A percentile compares a stretch with the other conserved stretches of the same genome.
Conservation (phyloP, 2,329 filamentous ascomycete species). For the Cladophialophora psammophila region DNA sequence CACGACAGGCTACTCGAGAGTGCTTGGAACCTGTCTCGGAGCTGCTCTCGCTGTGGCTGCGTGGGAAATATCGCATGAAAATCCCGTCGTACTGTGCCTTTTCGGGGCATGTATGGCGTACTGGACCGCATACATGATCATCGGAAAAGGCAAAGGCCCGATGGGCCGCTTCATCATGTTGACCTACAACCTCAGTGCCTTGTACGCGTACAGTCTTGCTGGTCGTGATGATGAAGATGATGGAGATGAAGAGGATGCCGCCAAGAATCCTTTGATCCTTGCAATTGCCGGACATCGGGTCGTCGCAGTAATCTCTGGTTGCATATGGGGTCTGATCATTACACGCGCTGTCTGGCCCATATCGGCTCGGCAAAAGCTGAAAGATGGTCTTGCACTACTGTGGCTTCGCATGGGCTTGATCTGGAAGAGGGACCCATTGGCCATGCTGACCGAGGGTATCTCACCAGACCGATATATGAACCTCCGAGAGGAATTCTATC, state of each 20-base stretch:
- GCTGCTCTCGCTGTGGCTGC: slow-evolving; percentile 75
- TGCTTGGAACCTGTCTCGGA: slow-evolving; percentile 84
- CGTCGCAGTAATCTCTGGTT: slow-evolving; percentile 82
- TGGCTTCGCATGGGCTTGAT: slow-evolving; percentile 95
- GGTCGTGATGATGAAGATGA: slow-evolving; percentile 76
- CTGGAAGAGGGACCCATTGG: slow-evolving; percentile 92
- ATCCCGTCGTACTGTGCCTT: slow-evolving; percentile 76
- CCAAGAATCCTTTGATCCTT: slow-evolving; percentile 80
- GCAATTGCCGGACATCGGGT: slow-evolving; percentile 90
- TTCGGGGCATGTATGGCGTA: slow-evolving; percentile 83
- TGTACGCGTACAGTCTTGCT: slow-evolving; percentile 91
- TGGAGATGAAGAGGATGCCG: slow-evolving; percentile 85
- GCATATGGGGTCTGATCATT: slow-evolving; percentile 89
- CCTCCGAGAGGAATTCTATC: slow-evolving; percentile 82
- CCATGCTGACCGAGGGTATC: slow-evolving; percentile 70
- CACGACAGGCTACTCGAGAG: slow-evolving; percentile 85
- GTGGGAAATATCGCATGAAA: slow-evolving; percentile 79
- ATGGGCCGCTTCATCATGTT: slow-evolving; percentile 93
- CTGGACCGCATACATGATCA: slow-evolving; percentile 87
- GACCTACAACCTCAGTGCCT: slow-evolving; percentile 92
- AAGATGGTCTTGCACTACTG: slow-evolving; percentile 85
- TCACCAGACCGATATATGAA: slow-evolving; percentile 76
- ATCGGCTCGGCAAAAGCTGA: slow-evolving; percentile 84
- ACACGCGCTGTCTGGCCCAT: slow-evolving; percentile 94
- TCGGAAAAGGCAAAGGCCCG: slow-evolving; percentile 82